A percentile compares a stretch with the other conserved stretches of the same genome.
Conservation (phyloP, 2,329 filamentous ascomycete genomes). For the Coleophoma crateriformis region DNA sequence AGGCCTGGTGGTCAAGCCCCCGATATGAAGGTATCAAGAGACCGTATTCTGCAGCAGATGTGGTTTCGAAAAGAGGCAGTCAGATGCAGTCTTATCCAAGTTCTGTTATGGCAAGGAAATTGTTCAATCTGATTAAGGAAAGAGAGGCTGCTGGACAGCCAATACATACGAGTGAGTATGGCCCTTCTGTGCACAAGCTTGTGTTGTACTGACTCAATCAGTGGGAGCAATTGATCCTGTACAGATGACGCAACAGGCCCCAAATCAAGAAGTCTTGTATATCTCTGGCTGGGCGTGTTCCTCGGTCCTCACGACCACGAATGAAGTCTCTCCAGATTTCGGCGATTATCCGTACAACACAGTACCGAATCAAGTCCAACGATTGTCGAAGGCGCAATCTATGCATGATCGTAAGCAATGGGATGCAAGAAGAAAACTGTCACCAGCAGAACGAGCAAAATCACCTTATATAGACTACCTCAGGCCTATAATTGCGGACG, state of each 20-base stretch:
- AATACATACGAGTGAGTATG: slow-evolving; percentile 77
- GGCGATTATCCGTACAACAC: slow-evolving; percentile 99
- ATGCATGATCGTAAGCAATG: slow-evolving; percentile 96
- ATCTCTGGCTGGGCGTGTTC: slow-evolving; percentile 98
- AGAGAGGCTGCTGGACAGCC: slow-evolving; percentile 74
- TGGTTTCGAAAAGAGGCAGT: slow-evolving; percentile 88
- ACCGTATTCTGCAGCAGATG: slow-evolving; percentile 83
- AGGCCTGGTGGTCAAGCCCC: slow-evolving; percentile 84
- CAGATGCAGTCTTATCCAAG: slow-evolving; percentile 85
- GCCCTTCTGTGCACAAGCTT: not conserved
- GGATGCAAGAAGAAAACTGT: slow-evolving; percentile 77
- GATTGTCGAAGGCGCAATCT: slow-evolving; percentile 92
- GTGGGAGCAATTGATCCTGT: slow-evolving; percentile 98
- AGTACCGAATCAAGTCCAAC: slow-evolving; percentile 95
- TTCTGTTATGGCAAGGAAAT: slow-evolving; percentile 89
- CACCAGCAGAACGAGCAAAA: slow-evolving; percentile 61
- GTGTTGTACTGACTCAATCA: slow-evolving; percentile 28
- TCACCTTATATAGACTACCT: slow-evolving; percentile 89
- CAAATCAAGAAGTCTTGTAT: slow-evolving; percentile 93
- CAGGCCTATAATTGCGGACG: slow-evolving; percentile 91
- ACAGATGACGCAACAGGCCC: slow-evolving; percentile 97
- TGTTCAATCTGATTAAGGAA: slow-evolving; percentile 84
- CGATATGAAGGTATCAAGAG: slow-evolving; percentile 86
- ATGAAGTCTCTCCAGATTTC: slow-evolving; percentile 96
- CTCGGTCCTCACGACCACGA: slow-evolving; percentile 84